Conservation (phyloP, 352 stramenopile genomes). For the Phytopythium helicoides region DNA sequence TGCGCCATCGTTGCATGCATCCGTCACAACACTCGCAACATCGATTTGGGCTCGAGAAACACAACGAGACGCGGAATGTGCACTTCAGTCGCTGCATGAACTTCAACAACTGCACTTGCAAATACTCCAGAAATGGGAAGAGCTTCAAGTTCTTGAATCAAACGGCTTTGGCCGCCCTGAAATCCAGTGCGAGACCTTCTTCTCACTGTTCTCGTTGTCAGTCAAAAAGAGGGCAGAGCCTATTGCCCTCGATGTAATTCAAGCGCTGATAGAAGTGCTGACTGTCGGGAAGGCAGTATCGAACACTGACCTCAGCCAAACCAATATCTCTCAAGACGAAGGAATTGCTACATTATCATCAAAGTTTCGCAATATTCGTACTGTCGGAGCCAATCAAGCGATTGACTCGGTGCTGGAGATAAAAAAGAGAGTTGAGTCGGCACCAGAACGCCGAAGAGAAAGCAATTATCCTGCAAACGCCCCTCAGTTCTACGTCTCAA, state of each 20-base stretch:
- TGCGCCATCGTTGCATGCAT: neutral
- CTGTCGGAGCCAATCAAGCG: no score
- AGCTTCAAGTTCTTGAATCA: slow-evolving; percentile 37
- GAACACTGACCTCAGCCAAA: no score
- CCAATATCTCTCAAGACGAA: no score
- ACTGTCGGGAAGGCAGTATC: neutral
- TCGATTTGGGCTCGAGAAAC: slow-evolving; percentile 10
- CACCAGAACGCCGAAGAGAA: neutral
- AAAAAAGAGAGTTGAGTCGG: no score
- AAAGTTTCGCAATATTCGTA: no score
- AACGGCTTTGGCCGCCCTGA: neutral
- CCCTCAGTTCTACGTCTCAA: slow-evolving; percentile 30
- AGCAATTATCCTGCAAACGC: neutral
- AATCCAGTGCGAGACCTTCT: neutral
- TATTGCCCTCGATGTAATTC: slow-evolving; percentile 33
- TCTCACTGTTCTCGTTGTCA: neutral
- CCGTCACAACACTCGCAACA: slow-evolving; percentile 4
- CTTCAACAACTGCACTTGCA: slow-evolving; percentile 60
- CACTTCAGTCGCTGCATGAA: slow-evolving; percentile 36
- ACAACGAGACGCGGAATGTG: slow-evolving; percentile 27
- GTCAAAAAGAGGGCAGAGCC: slow-evolving; percentile 14
- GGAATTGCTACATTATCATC: no score
- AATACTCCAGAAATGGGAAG: slow-evolving; percentile 41
- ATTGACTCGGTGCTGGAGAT: slow-evolving; percentile 13
- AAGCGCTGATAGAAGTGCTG: slow-evolving; percentile 37